Percentiles rank a stretch among this genome's conserved stretches.
phyloP scores from a whole-genome alignment of 1,284 basidiomycete genomes.

The Sporisorium sorghi region DNA sequence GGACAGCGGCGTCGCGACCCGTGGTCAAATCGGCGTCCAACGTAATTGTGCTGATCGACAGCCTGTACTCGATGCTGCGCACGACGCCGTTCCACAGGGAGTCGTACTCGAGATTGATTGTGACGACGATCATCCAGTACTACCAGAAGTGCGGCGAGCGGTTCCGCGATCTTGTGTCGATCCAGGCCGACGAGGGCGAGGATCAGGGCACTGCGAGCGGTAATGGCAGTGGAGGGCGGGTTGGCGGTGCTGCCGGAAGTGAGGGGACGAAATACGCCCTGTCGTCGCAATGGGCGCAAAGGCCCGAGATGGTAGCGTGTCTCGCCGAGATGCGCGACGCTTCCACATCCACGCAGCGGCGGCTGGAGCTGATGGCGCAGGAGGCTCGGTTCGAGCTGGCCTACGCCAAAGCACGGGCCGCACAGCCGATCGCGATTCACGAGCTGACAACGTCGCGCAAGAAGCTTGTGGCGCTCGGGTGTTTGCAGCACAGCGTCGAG shows the following conservation, averaged over 20 bases:
- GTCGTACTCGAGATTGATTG: conserved; percentile 83
- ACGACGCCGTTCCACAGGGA: conserved; percentile 96
- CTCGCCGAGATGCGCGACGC: conserved; percentile 75
- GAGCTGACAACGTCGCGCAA: conserved; percentile 82
- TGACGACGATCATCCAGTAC: conserved; percentile 95
- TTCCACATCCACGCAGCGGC: conserved; percentile 7
- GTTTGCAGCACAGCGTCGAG: conserved; percentile 80
- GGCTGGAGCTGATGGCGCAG: conserved; percentile 40
- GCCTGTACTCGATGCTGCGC: conserved; percentile 88
- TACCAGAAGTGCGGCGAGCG: conserved; percentile 91
- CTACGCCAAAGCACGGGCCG: conserved; percentile 17
- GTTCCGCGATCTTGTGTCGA: conserved; percentile 80
- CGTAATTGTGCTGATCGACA: conserved; percentile 89
- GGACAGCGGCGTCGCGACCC: conserved; percentile 73
- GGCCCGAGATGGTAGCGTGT: conserved; percentile 80
- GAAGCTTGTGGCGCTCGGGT: conserved; percentile 81
- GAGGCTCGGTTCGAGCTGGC: conserved; percentile 48
- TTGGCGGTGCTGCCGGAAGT: background rate
- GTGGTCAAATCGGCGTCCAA: conserved; percentile 87
- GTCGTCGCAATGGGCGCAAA: conserved; percentile 61
- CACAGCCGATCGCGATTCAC: conserved; percentile 33
- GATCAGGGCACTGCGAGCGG: background rate
- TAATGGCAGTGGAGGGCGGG: background rate
- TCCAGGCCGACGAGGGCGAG: conserved; percentile 8
- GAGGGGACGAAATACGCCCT: conserved; percentile 20